Evolutionary conservation across 345 rosid genomes (phyloP).

Genomic region (thale cress (Arabidopsis thaliana)): DNA sequence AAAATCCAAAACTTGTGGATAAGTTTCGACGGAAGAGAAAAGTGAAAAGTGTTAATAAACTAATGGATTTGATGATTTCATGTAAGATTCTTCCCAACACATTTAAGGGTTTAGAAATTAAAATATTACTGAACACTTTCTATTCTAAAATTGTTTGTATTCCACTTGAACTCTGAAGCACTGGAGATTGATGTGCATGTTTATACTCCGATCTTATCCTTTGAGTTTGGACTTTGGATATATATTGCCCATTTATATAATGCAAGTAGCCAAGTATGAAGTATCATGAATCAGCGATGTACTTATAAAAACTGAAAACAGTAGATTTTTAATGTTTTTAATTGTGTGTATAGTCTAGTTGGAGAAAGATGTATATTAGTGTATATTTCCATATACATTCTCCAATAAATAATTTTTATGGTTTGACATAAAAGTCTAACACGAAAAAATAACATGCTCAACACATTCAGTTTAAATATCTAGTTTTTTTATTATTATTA

Average conservation of each 20-base stretch:
- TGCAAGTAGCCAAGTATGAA: neutral
- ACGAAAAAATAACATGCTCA: neutral
- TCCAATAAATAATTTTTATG: neutral
- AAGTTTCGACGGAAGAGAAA: constrained; percentile 29
- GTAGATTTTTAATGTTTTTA: no score
- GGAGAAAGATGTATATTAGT: neutral
- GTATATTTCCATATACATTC: constrained; percentile 1
- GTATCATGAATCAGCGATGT: constrained; percentile 22
- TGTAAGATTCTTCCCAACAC: constrained; percentile 33
- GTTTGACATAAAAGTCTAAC: constrained; percentile 6
- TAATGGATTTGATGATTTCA: constrained; percentile 44
- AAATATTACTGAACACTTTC: constrained; percentile 1
- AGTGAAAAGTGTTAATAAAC: constrained; percentile 44
- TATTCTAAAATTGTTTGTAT: constrained; percentile 23
- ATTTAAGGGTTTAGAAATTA: neutral
- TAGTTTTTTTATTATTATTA: no score
- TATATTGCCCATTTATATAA: neutral
- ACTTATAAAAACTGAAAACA: neutral
- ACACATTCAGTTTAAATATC: no score
- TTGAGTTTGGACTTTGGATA: constrained; percentile 3
- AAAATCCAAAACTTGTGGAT: constrained; percentile 38
- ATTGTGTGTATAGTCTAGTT: neutral
- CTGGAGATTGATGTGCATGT: constrained; percentile 39
- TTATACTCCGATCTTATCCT: constrained; percentile 29
- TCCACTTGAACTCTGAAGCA: constrained; percentile 34